Base-by-base conservation (phyloP, 345 rosid species). In the Gossypium turneri region DNA sequence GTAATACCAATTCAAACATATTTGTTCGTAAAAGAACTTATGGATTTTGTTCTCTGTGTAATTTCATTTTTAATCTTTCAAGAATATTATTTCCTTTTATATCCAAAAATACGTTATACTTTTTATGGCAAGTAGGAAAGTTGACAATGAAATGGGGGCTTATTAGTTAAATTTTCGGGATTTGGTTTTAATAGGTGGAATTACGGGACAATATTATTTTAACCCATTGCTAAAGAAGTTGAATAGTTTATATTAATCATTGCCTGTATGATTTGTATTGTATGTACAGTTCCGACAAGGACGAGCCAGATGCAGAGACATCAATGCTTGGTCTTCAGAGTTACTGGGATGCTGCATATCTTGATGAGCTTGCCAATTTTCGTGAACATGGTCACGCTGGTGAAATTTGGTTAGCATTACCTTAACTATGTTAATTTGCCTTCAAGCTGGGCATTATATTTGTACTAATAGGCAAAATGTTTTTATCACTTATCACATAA, bases 271-370 rank as follows among this genome's bases (percentile, higher is more conserved):
- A 9, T 53, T 17, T 69, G 0, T 16, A n/a, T 67, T 80, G 12
- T 75, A 79, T 55, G 17, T 12, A 34, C 86, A 95, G 99, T 81
- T 95, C 97, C 25, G 98, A 92, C 80, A 95, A 95, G 81, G 99
- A 93, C 64, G 99, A 93, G 75, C 81, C 89, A 17, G 98, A 90
- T 68, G 98, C 86, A 27, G 85, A 86, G 72, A 76, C 84, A 55
- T 93, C 99, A 51, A 83, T 90, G 97, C 86, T 92, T 45, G 99
- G 99, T 75, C 92, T 85, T 52, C 99, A 90, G 79, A 93, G 94
- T 86, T 93, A 95, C 67, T 95, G 99, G 99, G 87, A 95, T 82
- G 79, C 94, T 64, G 97, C 99, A 7, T 95, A 93, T 78, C 90
- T 96, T 0, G 98, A 89, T 75, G 99, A 95, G 86, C 84, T 95